Base-by-base conservation (phyloP, 371 early-diverging fungal genomes). In the Mortierella polycephala region DNA sequence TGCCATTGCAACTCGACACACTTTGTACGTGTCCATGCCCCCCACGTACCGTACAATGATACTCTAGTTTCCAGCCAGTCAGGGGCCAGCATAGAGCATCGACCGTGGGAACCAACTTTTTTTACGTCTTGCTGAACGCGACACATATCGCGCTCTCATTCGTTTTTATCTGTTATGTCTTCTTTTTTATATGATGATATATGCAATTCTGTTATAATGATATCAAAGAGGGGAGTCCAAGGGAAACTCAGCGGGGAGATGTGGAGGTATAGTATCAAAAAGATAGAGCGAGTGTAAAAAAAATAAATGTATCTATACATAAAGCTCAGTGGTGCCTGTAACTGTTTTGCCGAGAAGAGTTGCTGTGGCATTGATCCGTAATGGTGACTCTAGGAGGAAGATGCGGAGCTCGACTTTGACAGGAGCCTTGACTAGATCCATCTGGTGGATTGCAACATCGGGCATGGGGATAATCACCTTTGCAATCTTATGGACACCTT, bases 391-490 rank as follows among this genome's bases (percentile, higher is more conserved):
- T 4, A 77, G 61, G 7, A 77, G 57, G 54, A 64, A 71, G 44
- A 77, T 77, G 12, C 77, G 68, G 44, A 77, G 72, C 56, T 77
- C 77, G 3, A 77, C 77, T 52, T 68, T 71, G 45, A 77, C 62
- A 1, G 77, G 77, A 5, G 64, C 68, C 62, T 71, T 71, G 60
- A 72, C 72, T 41, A 77, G 50, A 7, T 77, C 72, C 68, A 77
- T 67, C 56, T 77, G 77, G 55, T 71, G 69, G 47, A 77, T 77
- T 20, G 77, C 56, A 37, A 77, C 71, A 60, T 77, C 77, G 6
- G 77, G 77, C 77, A 77, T 77, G 9, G 77, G 72, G 21, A 77
- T 71, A 7, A 51, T 64, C 7, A 77, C 72, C 54, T 77, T 77
- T 45, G 77, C 77, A 72, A 77, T 72, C 65, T 71, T 77, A 16